Conservation (phyloP, 2,329 filamentous ascomycete genomes). For the Lecanicillium sp. region DNA sequence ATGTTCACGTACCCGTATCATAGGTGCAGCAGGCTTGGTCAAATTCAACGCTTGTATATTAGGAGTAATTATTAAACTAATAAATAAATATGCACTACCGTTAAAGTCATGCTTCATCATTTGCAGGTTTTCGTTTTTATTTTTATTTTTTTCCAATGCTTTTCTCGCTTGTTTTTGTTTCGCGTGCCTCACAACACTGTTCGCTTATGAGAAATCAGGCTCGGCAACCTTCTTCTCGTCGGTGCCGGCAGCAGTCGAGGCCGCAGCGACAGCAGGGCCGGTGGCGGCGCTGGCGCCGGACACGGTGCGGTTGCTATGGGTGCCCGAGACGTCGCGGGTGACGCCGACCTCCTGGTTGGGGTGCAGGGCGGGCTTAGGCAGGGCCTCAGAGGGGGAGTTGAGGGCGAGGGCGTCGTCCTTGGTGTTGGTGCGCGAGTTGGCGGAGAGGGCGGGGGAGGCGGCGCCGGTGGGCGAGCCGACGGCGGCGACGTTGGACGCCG, state of each 20-base stretch:
- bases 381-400: constrained; percentile 1
- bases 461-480: constrained; percentile 17
- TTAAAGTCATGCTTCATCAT: neutral
- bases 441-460: constrained; percentile 4
- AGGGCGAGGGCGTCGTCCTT: constrained; percentile 6
- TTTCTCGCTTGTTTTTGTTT: no score
- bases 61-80: constrained; percentile 7
- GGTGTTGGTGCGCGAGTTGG: neutral
- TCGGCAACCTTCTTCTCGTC: constrained; percentile 3
- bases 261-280: neutral
- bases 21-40: neutral
- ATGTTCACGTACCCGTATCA: no score
- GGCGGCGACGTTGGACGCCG: constrained; percentile 7
- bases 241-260: neutral
- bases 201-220: neutral
- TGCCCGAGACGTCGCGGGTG: constrained; percentile 11
- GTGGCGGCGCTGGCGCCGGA: neutral
- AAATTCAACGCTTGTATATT: constrained; percentile 9
- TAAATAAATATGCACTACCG: neutral
- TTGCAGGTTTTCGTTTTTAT: no score
- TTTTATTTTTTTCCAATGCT: no score
- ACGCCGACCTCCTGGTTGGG: constrained; percentile 10
- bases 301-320: constrained; percentile 25
- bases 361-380: neutral
- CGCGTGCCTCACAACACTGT: no score